Evolutionary conservation across 1,284 basidiomycete species (phyloP).

Genomic region (Apiotrichum gracile): DNA sequence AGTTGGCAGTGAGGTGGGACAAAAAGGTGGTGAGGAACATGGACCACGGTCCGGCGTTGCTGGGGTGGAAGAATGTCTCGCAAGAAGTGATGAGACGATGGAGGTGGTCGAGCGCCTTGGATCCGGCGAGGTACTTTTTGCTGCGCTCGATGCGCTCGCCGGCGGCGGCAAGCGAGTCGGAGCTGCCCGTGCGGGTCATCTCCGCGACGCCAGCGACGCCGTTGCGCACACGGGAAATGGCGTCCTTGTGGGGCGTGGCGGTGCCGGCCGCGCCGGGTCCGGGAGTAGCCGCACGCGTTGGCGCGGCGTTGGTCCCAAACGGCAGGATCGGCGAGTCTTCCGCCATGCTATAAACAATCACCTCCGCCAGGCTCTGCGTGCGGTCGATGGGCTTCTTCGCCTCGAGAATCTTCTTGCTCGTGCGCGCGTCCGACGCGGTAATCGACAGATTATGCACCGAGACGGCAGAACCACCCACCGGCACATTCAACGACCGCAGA

Average conservation of each 20-base stretch:
- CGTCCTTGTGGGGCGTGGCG: conserved; percentile 7
- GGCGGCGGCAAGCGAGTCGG: conserved; percentile 39
- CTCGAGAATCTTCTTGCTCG: conserved; percentile 60
- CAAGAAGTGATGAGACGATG: conserved; percentile 85
- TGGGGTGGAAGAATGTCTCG: conserved; percentile 59
- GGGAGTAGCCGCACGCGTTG: conserved; percentile 53
- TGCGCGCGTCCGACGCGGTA: conserved; percentile 52
- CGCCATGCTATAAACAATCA: conserved; percentile 87
- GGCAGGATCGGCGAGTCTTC: conserved; percentile 61
- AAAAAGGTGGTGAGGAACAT: conserved; percentile 63
- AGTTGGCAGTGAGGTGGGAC: conserved; percentile 75
- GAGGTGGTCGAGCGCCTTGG: conserved; percentile 80
- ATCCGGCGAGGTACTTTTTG: conserved; percentile 68
- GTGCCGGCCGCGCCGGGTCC: conserved; percentile 12
- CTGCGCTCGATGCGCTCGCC: conserved; percentile 38
- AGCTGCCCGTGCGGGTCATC: conserved; percentile 46
- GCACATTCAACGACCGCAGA: conserved; percentile 70
- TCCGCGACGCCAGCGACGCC: conserved; percentile 29
- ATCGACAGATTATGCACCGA: conserved; percentile 41
- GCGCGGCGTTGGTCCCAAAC: conserved; percentile 30
- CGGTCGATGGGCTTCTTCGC: conserved; percentile 71
- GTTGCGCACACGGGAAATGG: conserved; percentile 27
- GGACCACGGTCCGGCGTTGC: conserved; percentile 50
- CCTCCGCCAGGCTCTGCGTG: conserved; percentile 71
- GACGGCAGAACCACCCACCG: conserved; percentile 37